A percentile compares a stretch with the other conserved stretches of the same genome.
These are phyloP conservation scores for Fraxinus pennsylvanica DNA, from an alignment of 257 asterid species.

Conservation along the genomic window DNA sequence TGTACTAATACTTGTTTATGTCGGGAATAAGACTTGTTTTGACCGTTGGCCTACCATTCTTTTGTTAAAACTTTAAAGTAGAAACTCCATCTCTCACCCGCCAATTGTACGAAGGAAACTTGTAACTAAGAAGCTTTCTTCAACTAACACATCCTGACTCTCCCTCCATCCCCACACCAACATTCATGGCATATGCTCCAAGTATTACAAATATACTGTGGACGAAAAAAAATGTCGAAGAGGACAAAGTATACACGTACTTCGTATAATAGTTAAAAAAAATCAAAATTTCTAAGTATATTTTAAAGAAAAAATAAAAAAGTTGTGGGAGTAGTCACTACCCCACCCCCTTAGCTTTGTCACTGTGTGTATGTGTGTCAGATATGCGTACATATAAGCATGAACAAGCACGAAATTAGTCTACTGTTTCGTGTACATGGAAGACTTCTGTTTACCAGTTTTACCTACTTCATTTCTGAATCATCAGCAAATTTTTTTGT, in stretches of 20 bases:
- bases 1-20: slow-evolving; percentile 26
- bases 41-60: slow-evolving; percentile 69
- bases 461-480: slow-evolving; percentile 52
- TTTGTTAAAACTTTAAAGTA: slow-evolving; percentile 4
- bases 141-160: slow-evolving; percentile 2
- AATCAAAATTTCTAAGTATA: too few relatives aligned
- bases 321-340: too few relatives aligned
- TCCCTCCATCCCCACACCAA: not conserved
- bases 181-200: not conserved
- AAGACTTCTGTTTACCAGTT: slow-evolving; percentile 44
- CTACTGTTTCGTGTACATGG: not conserved
- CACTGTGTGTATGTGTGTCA: too few relatives aligned
- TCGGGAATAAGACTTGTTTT: slow-evolving; percentile 42
- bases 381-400: too few relatives aligned
- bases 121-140: not conserved
- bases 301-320: too few relatives aligned
- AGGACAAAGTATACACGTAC: too few relatives aligned
- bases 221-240: too few relatives aligned
- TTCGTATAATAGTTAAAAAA: too few relatives aligned
- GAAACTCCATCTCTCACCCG: slow-evolving; percentile 25
- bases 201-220: too few relatives aligned
- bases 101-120: slow-evolving; percentile 23
- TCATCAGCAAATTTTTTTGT: slow-evolving; percentile 23
- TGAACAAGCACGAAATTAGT: too few relatives aligned
- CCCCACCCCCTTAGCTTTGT: too few relatives aligned